Evolutionary conservation across 2,329 filamentous ascomycete species (phyloP).

Genomic region (Penicillium sp.): DNA sequence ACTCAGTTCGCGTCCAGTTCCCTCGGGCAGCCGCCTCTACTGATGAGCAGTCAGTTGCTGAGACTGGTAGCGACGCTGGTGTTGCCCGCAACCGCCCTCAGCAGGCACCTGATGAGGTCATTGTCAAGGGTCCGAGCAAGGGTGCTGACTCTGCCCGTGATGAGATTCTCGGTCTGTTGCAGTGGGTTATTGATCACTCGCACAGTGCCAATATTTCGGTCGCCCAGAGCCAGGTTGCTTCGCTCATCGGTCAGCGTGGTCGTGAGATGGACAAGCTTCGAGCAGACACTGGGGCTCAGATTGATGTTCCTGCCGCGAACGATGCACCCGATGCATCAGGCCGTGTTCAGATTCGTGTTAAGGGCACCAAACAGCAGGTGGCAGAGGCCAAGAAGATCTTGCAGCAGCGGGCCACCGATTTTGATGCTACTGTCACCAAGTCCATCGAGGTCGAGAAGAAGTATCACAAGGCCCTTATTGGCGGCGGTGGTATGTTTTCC

Average conservation of each 20-base stretch:
- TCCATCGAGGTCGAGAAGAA: slow-evolving; percentile 91
- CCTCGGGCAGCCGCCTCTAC: slow-evolving; percentile 60
- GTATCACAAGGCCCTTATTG: slow-evolving; percentile 83
- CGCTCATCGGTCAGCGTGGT: slow-evolving; percentile 86
- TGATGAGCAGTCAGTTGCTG: slow-evolving; percentile 70
- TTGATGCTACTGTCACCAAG: slow-evolving; percentile 84
- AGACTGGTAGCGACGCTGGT: slow-evolving; percentile 65
- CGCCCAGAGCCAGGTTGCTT: slow-evolving; percentile 89
- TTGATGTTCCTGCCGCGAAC: slow-evolving; percentile 82
- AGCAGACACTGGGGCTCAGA: slow-evolving; percentile 78
- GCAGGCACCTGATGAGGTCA: slow-evolving; percentile 83
- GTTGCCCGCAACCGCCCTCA: slow-evolving; percentile 62
- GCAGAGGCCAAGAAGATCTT: slow-evolving; percentile 88
- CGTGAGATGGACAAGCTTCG: slow-evolving; percentile 88
- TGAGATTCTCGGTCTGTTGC: slow-evolving; percentile 82
- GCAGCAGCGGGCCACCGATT: slow-evolving; percentile 79
- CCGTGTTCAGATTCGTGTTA: slow-evolving; percentile 82
- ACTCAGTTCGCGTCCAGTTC: slow-evolving; percentile 95
- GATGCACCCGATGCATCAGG: slow-evolving; percentile 65
- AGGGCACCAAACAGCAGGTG: slow-evolving; percentile 88
- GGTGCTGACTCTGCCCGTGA: slow-evolving; percentile 90
- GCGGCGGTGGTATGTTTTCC: slow-evolving; percentile 70
- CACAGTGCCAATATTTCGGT: slow-evolving; percentile 77
- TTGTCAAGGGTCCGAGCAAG: slow-evolving; percentile 86
- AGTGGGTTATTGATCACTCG: slow-evolving; percentile 88